Evolutionary conservation across 2,329 filamentous ascomycete species (phyloP).

Genomic region (Colletotrichum musicola): DNA sequence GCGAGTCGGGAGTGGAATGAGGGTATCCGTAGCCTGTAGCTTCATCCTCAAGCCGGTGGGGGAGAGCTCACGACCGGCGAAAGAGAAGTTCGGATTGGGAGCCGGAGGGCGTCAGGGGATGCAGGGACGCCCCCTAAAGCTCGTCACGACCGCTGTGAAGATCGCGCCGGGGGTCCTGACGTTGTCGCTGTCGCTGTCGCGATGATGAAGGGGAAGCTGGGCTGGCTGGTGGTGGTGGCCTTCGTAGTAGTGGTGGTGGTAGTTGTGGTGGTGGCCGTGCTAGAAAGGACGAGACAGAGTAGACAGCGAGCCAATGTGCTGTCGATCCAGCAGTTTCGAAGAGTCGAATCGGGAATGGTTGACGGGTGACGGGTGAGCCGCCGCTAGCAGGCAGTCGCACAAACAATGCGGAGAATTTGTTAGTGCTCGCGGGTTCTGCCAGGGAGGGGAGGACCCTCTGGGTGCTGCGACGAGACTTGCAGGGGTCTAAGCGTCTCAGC

Average conservation of each 20-base stretch:
- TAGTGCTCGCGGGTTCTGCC: conserved; percentile 6
- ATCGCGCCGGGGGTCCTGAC: conserved; percentile 12
- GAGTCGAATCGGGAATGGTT: conserved; percentile 19
- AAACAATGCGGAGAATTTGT: conserved; percentile 17
- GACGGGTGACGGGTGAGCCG: background rate
- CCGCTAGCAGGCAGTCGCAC: conserved; percentile 10
- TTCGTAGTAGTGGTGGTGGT: background rate
- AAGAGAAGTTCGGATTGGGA: conserved; percentile 14
- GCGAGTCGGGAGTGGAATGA: conserved; percentile 21
- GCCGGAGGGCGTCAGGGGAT: conserved; percentile 11
- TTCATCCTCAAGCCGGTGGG: conserved; percentile 25
- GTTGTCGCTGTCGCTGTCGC: too few species aligned
- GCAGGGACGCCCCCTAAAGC: conserved; percentile 9
- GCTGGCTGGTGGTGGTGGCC: background rate
- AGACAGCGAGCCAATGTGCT: conserved; percentile 15
- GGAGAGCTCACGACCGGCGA: conserved; percentile 17
- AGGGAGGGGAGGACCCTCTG: conserved; percentile 8
- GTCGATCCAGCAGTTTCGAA: conserved; percentile 32
- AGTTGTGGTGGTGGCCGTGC: conserved; percentile 4
- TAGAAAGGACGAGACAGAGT: conserved; percentile 26
- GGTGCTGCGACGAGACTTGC: conserved; percentile 35
- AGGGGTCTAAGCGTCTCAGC: conserved; percentile 39
- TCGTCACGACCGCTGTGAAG: conserved; percentile 18
- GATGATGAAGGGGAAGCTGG: background rate
- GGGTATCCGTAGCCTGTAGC: conserved; percentile 6